Evolutionary conservation across 2,329 filamentous ascomycete species (phyloP).

Genomic region (Claviceps arundinis): DNA sequence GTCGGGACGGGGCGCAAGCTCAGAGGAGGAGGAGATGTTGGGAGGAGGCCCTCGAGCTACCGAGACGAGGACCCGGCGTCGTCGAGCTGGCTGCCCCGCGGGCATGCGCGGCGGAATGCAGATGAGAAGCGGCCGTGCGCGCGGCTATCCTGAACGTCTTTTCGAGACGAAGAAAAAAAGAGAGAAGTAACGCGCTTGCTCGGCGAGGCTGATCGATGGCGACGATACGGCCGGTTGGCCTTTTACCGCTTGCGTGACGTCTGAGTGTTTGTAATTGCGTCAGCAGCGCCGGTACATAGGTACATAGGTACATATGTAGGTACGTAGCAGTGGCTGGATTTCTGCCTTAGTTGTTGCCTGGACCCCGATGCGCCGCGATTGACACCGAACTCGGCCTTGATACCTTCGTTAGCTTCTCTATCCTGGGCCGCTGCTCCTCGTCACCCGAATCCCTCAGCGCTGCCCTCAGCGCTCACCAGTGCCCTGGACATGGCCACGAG

Average conservation of each 20-base stretch:
- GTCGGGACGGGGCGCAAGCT: neutral
- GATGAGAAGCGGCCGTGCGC: neutral
- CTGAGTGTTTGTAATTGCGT: neutral
- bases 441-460: neutral
- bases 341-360: neutral
- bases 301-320: neutral
- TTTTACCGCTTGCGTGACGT: neutral
- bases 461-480: conserved; percentile 2
- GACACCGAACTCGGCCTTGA: conserved; percentile 1
- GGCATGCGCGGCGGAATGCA: conserved; percentile 3
- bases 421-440: neutral
- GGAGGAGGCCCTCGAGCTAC: conserved; percentile 4
- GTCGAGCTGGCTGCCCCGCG: conserved; percentile 14
- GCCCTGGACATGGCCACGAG: conserved; percentile 25
- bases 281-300: neutral
- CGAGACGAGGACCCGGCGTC: conserved; percentile 18
- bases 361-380: neutral
- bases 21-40: neutral
- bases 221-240: conserved; percentile 1
- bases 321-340: neutral
- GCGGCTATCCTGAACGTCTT: neutral
- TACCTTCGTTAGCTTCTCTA: neutral
- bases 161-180: neutral
- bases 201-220: neutral
- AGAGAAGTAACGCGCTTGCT: neutral